These are phyloP conservation scores for Aspergillus saccharolyticus DNA, from an alignment of 495 filamentous ascomycete genomes.

Conservation along the genomic window DNA sequence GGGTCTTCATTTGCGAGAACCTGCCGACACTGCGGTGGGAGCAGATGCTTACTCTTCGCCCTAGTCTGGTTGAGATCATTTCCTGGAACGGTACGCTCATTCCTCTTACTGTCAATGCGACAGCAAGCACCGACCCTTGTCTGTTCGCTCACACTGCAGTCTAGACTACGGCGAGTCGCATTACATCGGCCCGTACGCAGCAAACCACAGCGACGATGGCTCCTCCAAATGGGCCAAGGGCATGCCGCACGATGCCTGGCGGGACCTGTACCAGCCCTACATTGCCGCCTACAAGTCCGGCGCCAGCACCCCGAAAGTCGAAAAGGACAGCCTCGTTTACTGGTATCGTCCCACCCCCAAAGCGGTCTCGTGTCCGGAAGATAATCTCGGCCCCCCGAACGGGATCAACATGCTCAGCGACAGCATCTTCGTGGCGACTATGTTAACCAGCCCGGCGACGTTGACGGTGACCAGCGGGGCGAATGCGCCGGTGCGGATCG, in stretches of 20 bases:
- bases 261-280: constrained; percentile 44
- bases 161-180: constrained; percentile 56
- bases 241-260: constrained; percentile 44
- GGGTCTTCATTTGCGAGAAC: constrained; percentile 48
- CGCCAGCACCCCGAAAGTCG: constrained; percentile 29
- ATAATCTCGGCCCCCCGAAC: constrained; percentile 15
- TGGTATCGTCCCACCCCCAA: constrained; percentile 44
- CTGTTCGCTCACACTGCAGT: neutral
- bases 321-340: constrained; percentile 41
- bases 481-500: constrained; percentile 16
- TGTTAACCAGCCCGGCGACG: constrained; percentile 42
- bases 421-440: constrained; percentile 49
- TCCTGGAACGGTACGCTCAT: constrained; percentile 50
- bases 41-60: constrained; percentile 43
- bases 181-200: constrained; percentile 42
- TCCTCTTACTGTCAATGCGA: neutral
- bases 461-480: constrained; percentile 43
- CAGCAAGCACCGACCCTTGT: neutral
- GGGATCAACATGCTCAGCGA: constrained; percentile 35
- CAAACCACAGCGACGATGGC: constrained; percentile 49
- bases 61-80: constrained; percentile 53
- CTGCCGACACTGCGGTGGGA: constrained; percentile 48
- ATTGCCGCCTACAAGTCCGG: constrained; percentile 55
- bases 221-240: constrained; percentile 55
- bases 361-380: constrained; percentile 23